Base-by-base conservation (phyloP, 1,139 yeast genomes). In the Scheffersomyces illinoinensis region DNA sequence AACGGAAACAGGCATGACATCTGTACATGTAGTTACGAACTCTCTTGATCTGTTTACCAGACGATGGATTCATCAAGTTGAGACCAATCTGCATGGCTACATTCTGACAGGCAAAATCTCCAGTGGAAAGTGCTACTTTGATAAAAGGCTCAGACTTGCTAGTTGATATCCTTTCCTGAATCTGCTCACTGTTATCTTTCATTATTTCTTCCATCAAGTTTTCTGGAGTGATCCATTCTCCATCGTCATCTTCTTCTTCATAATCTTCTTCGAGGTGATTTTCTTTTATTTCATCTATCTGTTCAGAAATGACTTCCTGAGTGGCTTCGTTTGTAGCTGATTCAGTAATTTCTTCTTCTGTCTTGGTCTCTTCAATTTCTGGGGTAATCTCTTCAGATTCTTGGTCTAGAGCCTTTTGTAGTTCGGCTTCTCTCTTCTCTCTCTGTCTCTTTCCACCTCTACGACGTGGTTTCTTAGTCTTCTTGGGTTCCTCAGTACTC, bases 51-150 rank as follows among this genome's bases (percentile, higher is more conserved):
- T 89, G 93, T 64, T 88, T 80, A 24, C 99, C 99, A 1, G 95
- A 87, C 78, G 87, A 84, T 46, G 91, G 84, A 72, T 93, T 93
- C 85, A 96, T 89, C 65, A 95, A 80, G 64, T 91, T 89, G 56
- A 95, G 76, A 7, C 98, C 97, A 68, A 96, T 83, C 74, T 95
- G 98, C 77, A 96, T 82, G 1, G 97, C 86, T 12, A 93, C 97
- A 73, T 95, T 95, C 73, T 95, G 99, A 72, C 95, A 91, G 3
- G 99, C 98, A 78, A 93, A 95, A 85, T 95, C 99, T 33, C 97
- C 97, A 0, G 98, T 90, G 1, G 97, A 89, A 59, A 95, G 78
- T 1, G 98, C 99, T 24, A 89, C 96, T 62, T 87, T 85, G 63
- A 86, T 81, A 23, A 68, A 54, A 24, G 71, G 68, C 12, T 50